Percentiles rank a stretch among this genome's conserved stretches.
Conservation (phyloP, 176 grass and related monocot species). For the Triticum turgidum region DNA sequence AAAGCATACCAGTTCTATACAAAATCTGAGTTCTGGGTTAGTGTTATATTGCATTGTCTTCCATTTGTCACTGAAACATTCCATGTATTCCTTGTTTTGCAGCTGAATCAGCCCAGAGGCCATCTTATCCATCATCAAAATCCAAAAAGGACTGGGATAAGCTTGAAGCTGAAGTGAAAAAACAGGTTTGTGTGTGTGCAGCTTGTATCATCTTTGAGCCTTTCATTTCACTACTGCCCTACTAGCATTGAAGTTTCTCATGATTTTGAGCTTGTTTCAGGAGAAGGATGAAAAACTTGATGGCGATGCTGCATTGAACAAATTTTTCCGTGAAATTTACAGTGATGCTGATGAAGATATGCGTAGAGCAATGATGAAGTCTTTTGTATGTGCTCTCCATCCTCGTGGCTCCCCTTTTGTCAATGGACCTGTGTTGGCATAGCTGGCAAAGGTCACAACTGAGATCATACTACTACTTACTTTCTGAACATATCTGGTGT, state of each 20-base stretch:
- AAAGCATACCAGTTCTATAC: background rate
- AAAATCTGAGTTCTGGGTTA: background rate
- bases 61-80: conserved; percentile 17
- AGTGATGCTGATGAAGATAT: conserved; percentile 80
- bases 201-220: background rate
- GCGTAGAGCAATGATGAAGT: conserved; percentile 82
- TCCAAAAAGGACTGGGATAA: conserved; percentile 83
- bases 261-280: conserved; percentile 37
- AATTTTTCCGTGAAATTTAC: conserved; percentile 76
- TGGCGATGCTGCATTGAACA: conserved; percentile 88
- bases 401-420: background rate
- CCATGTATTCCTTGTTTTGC: conserved; percentile 10
- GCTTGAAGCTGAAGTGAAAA: conserved; percentile 81
- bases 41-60: background rate
- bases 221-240: background rate
- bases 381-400: conserved; percentile 58
- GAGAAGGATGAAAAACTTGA: conserved; percentile 90
- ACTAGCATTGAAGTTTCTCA: background rate
- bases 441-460: background rate
- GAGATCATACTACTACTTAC: background rate
- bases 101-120: conserved; percentile 48
- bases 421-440: background rate
- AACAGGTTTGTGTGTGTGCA: conserved; percentile 44
- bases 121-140: conserved; percentile 78
- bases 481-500: background rate